phyloP scores from a whole-genome alignment of 2,329 filamentous ascomycete genomes.

The Davidsoniella eucalypti region DNA sequence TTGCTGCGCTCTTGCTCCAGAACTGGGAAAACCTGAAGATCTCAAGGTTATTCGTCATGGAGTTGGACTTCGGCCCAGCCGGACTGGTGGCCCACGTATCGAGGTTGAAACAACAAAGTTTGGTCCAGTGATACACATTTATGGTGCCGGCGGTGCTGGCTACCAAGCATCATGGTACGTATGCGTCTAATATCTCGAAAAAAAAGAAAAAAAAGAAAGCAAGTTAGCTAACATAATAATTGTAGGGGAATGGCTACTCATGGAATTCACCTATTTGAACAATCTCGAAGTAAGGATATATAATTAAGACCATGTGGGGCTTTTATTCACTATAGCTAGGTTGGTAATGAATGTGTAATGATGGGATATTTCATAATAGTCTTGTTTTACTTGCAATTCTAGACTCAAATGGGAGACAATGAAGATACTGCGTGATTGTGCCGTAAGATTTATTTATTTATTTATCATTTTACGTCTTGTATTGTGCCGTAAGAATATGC shows the following conservation, averaged over 20 bases:
- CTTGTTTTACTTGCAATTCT: too few relatives aligned
- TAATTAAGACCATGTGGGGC: too few relatives aligned
- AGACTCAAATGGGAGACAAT: too few relatives aligned
- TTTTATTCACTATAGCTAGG: too few relatives aligned
- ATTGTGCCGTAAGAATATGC: too few relatives aligned
- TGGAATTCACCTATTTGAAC: background rate
- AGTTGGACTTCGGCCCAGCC: constrained; percentile 20
- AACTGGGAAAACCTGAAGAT: constrained; percentile 20
- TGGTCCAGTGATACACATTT: constrained; percentile 17
- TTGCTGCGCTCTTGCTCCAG: constrained; percentile 21
- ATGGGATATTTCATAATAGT: too few relatives aligned
- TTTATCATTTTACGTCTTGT: too few relatives aligned
- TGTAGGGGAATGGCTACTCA: constrained; percentile 16
- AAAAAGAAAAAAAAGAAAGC: background rate
- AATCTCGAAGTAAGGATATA: too few relatives aligned
- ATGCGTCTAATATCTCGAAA: background rate
- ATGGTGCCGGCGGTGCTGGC: constrained; percentile 18
- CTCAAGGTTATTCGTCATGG: constrained; percentile 20
- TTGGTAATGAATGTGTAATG: too few relatives aligned
- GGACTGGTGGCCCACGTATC: constrained; percentile 19
- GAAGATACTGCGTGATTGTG: too few relatives aligned
- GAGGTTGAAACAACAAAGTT: constrained; percentile 17
- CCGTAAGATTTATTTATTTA: too few relatives aligned
- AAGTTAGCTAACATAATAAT: constrained; percentile 14
- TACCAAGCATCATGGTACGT: constrained; percentile 18